Evolutionary conservation across 2,329 filamentous ascomycete species (phyloP).

Genomic region (Trichocomaceae sp.): DNA sequence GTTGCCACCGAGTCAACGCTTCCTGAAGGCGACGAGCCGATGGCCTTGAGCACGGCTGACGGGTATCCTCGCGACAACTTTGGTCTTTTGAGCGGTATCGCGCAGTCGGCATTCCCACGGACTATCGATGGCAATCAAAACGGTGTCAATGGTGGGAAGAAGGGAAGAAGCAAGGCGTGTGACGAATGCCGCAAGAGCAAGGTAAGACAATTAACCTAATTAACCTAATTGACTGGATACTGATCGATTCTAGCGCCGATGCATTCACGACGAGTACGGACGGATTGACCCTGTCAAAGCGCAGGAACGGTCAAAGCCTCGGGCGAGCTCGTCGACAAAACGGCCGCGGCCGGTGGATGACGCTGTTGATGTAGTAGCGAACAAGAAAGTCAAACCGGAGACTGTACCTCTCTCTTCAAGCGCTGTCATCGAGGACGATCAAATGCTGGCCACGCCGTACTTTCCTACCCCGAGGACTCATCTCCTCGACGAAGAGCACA

Average conservation of each 20-base stretch:
- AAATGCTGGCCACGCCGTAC: constrained; percentile 16
- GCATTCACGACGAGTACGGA: constrained; percentile 60
- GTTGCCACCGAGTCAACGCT: constrained; percentile 32
- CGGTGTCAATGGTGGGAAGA: constrained; percentile 42
- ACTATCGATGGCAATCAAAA: constrained; percentile 28
- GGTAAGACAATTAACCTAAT: constrained; percentile 45
- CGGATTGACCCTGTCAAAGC: constrained; percentile 59
- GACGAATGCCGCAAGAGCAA: constrained; percentile 63
- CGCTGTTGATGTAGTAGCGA: constrained; percentile 17
- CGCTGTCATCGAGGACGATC: constrained; percentile 16
- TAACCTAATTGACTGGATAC: too few species aligned
- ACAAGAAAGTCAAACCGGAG: constrained; percentile 32
- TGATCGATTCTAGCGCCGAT: constrained; percentile 59
- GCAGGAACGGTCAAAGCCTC: constrained; percentile 54
- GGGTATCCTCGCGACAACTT: constrained; percentile 17
- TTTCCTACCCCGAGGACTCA: constrained; percentile 11
- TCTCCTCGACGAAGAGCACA: constrained; percentile 13
- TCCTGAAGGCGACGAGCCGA: constrained; percentile 20
- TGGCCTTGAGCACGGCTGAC: constrained; percentile 26
- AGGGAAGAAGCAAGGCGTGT: constrained; percentile 58
- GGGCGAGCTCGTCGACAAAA: constrained; percentile 51
- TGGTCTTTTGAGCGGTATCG: constrained; percentile 22
- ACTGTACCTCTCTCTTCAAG: constrained; percentile 24
- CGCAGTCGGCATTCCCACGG: constrained; percentile 21
- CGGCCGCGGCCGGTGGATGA: constrained; percentile 45